Conservation (phyloP, 306 rosid species). For the Lagenaria siceraria region DNA sequence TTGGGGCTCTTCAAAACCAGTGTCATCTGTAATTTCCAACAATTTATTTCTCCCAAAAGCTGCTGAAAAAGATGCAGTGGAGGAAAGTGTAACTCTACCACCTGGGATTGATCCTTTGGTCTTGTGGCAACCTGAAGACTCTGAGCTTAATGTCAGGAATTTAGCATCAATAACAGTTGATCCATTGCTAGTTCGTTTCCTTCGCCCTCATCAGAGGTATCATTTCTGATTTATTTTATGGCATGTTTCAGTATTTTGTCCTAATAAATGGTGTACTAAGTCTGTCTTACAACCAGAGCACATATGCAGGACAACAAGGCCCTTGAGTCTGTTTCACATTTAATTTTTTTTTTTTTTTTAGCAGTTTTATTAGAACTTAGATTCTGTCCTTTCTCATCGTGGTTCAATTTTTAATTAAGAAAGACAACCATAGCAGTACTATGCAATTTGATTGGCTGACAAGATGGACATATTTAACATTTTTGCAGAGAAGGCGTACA, state of each 20-base stretch:
- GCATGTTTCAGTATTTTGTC: background rate
- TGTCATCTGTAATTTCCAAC: constrained; percentile 20
- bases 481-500: constrained; percentile 92
- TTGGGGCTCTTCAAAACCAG: constrained; percentile 66
- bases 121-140: constrained; percentile 66
- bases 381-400: background rate
- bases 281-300: background rate
- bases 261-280: background rate
- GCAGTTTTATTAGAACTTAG: background rate
- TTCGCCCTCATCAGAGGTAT: constrained; percentile 88
- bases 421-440: background rate
- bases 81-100: constrained; percentile 44
- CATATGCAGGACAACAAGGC: background rate
- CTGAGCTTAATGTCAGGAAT: constrained; percentile 20
- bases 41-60: constrained; percentile 12
- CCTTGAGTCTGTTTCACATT: background rate
- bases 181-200: constrained; percentile 76
- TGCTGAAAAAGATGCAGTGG: constrained; percentile 22
- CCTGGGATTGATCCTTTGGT: constrained; percentile 68
- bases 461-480: constrained; percentile 1
- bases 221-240: background rate
- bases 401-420: background rate
- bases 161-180: constrained; percentile 45
- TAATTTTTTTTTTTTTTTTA: background rate
- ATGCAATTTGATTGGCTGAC: background rate